Evolutionary conservation across 176 grass and related monocot genomes (phyloP).

Genomic region (Poa annua): DNA sequence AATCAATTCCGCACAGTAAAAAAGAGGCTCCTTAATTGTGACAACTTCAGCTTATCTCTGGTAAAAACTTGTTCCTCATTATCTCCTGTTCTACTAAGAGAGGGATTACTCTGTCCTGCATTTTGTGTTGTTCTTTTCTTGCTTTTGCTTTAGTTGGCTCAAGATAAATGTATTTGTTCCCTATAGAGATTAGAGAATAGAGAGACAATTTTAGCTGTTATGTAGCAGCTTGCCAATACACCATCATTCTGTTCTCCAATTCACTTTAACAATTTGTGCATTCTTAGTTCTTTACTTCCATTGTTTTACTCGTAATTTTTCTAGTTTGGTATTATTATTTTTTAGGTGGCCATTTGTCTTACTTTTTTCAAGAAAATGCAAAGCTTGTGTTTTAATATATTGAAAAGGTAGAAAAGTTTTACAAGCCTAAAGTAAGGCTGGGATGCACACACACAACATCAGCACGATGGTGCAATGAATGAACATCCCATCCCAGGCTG

Average conservation of each 20-base stretch:
- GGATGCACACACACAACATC: background rate
- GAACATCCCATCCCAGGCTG: background rate
- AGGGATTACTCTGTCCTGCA: background rate
- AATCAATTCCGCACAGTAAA: background rate
- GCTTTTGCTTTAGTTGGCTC: background rate
- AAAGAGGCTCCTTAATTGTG: background rate
- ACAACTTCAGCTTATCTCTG: background rate
- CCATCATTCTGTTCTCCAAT: slow-evolving; percentile 19
- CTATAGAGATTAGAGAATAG: background rate
- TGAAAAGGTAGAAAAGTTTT: background rate
- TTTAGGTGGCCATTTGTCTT: background rate
- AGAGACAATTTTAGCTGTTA: background rate
- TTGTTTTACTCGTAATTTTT: background rate
- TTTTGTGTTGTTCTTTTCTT: background rate
- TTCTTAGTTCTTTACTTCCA: background rate
- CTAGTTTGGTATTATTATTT: background rate
- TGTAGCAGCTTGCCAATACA: background rate
- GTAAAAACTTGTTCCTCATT: background rate
- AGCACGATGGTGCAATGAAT: background rate
- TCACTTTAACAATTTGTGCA: background rate
- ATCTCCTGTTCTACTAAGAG: background rate
- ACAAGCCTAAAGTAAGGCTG: background rate
- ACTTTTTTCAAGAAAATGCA: background rate
- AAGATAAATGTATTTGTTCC: background rate
- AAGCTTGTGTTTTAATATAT: background rate